These are phyloP conservation scores for Mallotus nudiflorus DNA, from an alignment of 345 rosid genomes.

Conservation along the genomic window DNA sequence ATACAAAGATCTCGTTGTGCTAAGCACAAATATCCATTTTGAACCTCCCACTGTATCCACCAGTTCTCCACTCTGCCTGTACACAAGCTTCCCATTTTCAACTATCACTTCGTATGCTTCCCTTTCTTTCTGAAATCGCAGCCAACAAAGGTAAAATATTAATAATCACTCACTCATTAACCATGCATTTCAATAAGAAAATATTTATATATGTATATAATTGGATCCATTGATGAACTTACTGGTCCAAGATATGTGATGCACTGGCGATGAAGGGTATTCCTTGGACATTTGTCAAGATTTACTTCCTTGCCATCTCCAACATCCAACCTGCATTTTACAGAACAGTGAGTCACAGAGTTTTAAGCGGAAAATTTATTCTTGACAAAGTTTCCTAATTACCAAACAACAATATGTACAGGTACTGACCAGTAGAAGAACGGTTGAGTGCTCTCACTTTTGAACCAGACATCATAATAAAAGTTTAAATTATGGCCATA, in stretches of 20 bases:
- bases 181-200: no score
- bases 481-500: conserved; percentile 71
- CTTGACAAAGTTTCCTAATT: neutral
- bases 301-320: conserved; percentile 58
- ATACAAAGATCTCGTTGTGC: conserved; percentile 56
- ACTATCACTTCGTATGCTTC: conserved; percentile 52
- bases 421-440: conserved; percentile 66
- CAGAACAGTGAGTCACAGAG: neutral
- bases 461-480: conserved; percentile 61
- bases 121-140: conserved; percentile 50
- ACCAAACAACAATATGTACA: neutral
- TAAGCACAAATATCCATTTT: conserved; percentile 71
- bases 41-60: conserved; percentile 47
- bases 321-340: conserved; percentile 55
- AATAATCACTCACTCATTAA: neutral
- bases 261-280: conserved; percentile 48
- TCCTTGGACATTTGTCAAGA: conserved; percentile 49
- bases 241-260: conserved; percentile 69
- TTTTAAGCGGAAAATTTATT: neutral
- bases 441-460: conserved; percentile 54
- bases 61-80: conserved; percentile 27
- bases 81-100: conserved; percentile 50
- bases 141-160: neutral
- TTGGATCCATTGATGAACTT: conserved; percentile 18
- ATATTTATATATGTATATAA: no score